A percentile compares a stretch with the other conserved stretches of the same genome.
These are phyloP conservation scores for Telfairia occidentalis DNA, from an alignment of 331 rosid genomes.

Conservation along the genomic window DNA sequence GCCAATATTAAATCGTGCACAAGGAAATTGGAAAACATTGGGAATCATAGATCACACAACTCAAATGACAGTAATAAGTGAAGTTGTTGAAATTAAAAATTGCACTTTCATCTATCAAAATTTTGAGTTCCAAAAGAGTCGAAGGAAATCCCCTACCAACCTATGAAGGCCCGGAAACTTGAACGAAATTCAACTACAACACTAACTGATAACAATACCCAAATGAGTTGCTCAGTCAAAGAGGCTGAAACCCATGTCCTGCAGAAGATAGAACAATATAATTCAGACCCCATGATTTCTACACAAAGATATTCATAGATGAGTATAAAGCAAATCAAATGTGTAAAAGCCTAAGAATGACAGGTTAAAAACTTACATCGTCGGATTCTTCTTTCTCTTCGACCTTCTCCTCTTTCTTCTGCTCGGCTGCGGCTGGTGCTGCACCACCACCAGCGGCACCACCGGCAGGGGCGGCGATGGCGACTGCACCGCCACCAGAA, in stretches of 20 bases:
- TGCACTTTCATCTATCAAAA: slow-evolving; percentile 9
- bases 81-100: background rate
- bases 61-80: background rate
- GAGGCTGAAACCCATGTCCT: slow-evolving; percentile 19
- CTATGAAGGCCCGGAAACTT: background rate
- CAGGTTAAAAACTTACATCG: slow-evolving; percentile 33
- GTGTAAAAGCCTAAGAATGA: background rate
- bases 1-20: background rate
- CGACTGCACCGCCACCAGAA: slow-evolving; percentile 23
- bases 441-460: slow-evolving; percentile 10
- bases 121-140: background rate
- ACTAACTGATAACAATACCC: slow-evolving; percentile 1
- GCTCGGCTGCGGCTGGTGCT: slow-evolving; percentile 12
- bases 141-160: background rate
- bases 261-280: background rate
- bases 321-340: background rate
- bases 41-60: background rate
- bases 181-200: background rate
- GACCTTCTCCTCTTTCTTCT: slow-evolving; percentile 21
- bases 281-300: background rate
- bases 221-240: slow-evolving; percentile 7
- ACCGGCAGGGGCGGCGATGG: slow-evolving; percentile 9
- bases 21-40: background rate
- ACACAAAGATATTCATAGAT: background rate
- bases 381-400: slow-evolving; percentile 14